These are phyloP conservation scores for Neopestalotiopsis sp. DNA, from an alignment of 2,329 filamentous ascomycete genomes.

Conservation along the genomic window DNA sequence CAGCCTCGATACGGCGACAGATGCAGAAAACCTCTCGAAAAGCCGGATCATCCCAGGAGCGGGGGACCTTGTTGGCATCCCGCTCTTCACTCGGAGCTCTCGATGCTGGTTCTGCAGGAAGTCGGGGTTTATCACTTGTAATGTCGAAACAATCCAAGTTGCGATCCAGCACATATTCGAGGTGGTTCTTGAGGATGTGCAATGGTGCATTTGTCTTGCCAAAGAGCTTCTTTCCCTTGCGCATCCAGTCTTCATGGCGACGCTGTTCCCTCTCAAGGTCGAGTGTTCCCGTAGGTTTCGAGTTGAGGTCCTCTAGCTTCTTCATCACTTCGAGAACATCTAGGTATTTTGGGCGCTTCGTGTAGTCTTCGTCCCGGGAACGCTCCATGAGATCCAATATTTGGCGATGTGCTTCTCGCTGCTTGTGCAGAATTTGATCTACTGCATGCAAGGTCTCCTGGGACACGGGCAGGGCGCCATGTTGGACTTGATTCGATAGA, in stretches of 20 bases:
- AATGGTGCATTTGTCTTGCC: constrained; percentile 97
- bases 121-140: constrained; percentile 79
- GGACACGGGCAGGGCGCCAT: constrained; percentile 76
- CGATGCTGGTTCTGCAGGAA: constrained; percentile 90
- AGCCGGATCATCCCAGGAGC: constrained; percentile 64
- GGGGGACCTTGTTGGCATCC: constrained; percentile 52
- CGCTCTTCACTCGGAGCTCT: constrained; percentile 70
- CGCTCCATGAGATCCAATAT: constrained; percentile 83
- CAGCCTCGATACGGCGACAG: constrained; percentile 88
- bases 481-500: constrained; percentile 79
- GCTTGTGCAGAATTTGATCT: constrained; percentile 92
- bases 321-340: constrained; percentile 93
- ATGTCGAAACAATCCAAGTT: constrained; percentile 93
- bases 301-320: constrained; percentile 85
- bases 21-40: constrained; percentile 92
- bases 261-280: constrained; percentile 95
- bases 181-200: constrained; percentile 92
- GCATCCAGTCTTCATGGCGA: constrained; percentile 98
- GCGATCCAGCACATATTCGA: constrained; percentile 89
- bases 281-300: constrained; percentile 86
- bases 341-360: constrained; percentile 81
- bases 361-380: constrained; percentile 75
- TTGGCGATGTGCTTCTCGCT: constrained; percentile 89
- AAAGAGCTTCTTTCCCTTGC: constrained; percentile 95
- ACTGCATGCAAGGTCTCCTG: constrained; percentile 80